A percentile compares a stretch with the other conserved stretches of the same genome.
phyloP scores from a whole-genome alignment of 1,284 basidiomycete genomes.

The Pseudozyma hubeiensis region DNA sequence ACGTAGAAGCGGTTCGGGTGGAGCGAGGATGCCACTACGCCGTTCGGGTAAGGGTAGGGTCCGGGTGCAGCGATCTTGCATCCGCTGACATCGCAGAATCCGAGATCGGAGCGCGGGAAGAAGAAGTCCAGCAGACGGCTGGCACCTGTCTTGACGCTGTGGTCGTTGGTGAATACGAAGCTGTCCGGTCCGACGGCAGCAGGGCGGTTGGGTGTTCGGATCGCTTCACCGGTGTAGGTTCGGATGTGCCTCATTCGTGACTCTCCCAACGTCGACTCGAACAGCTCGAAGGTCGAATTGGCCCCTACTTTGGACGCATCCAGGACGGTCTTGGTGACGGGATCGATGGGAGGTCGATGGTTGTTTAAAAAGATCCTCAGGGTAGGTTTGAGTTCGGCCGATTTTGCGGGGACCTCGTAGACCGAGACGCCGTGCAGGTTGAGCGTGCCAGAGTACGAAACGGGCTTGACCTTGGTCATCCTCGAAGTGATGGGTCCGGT shows the following conservation, averaged over 20 bases:
- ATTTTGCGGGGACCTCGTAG: constrained; percentile 47
- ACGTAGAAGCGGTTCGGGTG: constrained; percentile 43
- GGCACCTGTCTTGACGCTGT: constrained; percentile 43
- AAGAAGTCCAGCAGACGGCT: constrained; percentile 35
- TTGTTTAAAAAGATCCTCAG: constrained; percentile 59
- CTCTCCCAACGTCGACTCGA: constrained; percentile 73
- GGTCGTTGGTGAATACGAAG: constrained; percentile 62
- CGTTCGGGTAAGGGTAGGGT: constrained; percentile 50
- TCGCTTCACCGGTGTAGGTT: constrained; percentile 74
- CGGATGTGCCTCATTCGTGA: constrained; percentile 73
- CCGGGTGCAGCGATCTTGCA: constrained; percentile 55
- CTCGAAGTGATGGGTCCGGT: constrained; percentile 70
- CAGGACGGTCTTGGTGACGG: constrained; percentile 20
- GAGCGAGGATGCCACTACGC: constrained; percentile 29
- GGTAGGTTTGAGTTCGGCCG: constrained; percentile 42
- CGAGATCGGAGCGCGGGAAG: constrained; percentile 39
- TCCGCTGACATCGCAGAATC: constrained; percentile 50
- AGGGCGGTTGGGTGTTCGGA: constrained; percentile 79
- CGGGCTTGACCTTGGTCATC: constrained; percentile 72
- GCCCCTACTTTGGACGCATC: constrained; percentile 73
- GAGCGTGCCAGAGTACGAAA: constrained; percentile 70
- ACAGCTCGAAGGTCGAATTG: constrained; percentile 79
- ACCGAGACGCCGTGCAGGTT: constrained; percentile 80
- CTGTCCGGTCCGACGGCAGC: constrained; percentile 71
- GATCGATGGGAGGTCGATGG: constrained; percentile 54